Evolutionary conservation across 2,329 filamentous ascomycete species (phyloP).

Genomic region (Colletotrichum sp.): DNA sequence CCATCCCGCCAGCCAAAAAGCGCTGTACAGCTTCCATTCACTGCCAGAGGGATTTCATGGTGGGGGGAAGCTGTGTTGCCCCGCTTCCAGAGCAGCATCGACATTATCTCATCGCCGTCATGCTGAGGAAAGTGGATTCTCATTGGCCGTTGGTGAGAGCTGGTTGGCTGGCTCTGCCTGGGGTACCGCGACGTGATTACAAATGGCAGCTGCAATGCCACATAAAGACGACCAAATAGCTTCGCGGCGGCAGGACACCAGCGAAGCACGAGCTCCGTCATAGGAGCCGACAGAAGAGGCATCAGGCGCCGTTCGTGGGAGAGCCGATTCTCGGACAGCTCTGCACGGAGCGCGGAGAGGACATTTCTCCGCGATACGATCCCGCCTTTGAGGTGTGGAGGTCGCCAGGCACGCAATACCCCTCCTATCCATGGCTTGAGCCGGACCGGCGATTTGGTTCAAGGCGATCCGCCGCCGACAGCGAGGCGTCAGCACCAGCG

Average conservation of each 20-base stretch:
- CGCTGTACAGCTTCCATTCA: background rate
- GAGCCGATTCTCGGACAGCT: background rate
- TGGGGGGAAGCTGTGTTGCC: conserved; percentile 5
- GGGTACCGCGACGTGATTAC: background rate
- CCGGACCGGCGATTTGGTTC: background rate
- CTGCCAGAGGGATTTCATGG: background rate
- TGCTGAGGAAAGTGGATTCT: background rate
- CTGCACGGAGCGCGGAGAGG: background rate
- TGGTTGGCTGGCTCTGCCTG: background rate
- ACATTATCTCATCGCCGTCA: conserved; percentile 8
- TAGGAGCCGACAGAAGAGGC: background rate
- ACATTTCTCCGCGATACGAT: background rate
- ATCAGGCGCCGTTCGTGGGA: background rate
- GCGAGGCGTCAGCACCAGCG: background rate
- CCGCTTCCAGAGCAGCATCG: conserved; percentile 5
- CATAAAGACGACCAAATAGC: background rate
- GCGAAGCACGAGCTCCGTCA: background rate
- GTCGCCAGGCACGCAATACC: background rate
- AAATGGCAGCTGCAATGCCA: background rate
- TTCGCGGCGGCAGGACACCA: background rate
- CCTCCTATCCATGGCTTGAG: background rate
- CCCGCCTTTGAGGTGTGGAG: background rate
- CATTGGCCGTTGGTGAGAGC: background rate
- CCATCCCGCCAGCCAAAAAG: background rate
- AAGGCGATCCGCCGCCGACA: background rate